phyloP scores from a whole-genome alignment of 73 alveolate species.

The Tetrahymena elliotti region DNA sequence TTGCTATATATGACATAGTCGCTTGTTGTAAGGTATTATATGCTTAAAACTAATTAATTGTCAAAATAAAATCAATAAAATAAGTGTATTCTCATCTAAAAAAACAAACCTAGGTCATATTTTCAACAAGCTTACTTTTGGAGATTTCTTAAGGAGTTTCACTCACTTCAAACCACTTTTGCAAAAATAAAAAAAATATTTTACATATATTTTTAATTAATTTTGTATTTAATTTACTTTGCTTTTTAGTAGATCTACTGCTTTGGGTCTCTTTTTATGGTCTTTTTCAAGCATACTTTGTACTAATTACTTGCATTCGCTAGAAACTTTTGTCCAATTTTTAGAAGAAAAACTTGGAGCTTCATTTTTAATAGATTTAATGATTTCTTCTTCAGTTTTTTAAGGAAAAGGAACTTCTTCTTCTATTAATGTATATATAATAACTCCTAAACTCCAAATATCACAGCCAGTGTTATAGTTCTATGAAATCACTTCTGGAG shows the following conservation, averaged over 20 bases:
- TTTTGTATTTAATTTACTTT: neutral
- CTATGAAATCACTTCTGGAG: constrained; percentile 38
- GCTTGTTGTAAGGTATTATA: neutral
- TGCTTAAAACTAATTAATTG: neutral
- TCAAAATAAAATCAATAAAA: neutral
- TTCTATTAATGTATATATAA: constrained; percentile 11
- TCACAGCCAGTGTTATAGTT: constrained; percentile 27
- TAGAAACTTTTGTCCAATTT: neutral
- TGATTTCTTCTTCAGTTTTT: neutral
- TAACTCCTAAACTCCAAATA: constrained; percentile 49
- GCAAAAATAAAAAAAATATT: too few relatives aligned
- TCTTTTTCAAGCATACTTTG: neutral
- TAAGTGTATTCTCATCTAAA: neutral
- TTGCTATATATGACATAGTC: neutral
- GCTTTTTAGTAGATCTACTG: neutral
- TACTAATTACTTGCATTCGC: neutral
- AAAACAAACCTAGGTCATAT: neutral
- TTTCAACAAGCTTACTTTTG: neutral
- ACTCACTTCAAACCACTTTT: neutral
- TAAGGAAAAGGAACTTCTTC: constrained; percentile 18
- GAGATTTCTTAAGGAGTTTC: neutral
- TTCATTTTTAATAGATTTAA: neutral
- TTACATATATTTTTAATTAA: neutral
- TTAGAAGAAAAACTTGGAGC: neutral
- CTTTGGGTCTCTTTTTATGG: neutral